Percentiles rank a stretch among this genome's conserved stretches.
Conservation (phyloP, 345 rosid genomes). For the Rhizophora apiculata region DNA sequence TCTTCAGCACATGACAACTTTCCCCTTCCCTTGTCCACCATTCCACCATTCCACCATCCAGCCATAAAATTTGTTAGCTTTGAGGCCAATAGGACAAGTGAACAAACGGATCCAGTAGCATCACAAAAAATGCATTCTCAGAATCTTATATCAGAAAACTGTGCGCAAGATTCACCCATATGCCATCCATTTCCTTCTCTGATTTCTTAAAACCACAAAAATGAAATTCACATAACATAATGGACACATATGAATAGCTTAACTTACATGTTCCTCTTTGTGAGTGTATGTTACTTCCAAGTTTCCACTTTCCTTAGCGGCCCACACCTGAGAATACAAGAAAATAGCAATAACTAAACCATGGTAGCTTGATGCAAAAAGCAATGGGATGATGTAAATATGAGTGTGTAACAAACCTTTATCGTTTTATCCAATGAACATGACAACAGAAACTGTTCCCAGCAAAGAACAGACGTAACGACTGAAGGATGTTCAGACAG, state of each 20-base stretch:
- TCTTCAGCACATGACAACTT: too few species aligned
- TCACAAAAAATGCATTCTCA: neutral
- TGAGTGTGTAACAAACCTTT: constrained; percentile 47
- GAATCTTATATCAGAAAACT: neutral
- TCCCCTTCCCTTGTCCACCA: too few species aligned
- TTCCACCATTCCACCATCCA: too few species aligned
- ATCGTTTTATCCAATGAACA: constrained; percentile 89
- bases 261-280: constrained; percentile 78
- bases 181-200: neutral
- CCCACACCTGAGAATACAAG: constrained; percentile 69
- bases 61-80: too few species aligned
- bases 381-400: neutral
- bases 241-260: neutral
- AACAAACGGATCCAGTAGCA: too few species aligned
- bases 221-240: neutral
- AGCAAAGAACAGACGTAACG: constrained; percentile 95
- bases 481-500: constrained; percentile 71
- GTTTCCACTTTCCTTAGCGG: constrained; percentile 80
- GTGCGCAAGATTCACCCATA: neutral
- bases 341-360: neutral
- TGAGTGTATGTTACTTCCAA: constrained; percentile 93
- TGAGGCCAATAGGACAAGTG: too few species aligned
- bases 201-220: neutral
- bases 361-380: constrained; percentile 1
- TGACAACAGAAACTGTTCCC: constrained; percentile 97